Evolutionary conservation across 140 eudicot species (phyloP).

Genomic region (Bidens hawaiensis): DNA sequence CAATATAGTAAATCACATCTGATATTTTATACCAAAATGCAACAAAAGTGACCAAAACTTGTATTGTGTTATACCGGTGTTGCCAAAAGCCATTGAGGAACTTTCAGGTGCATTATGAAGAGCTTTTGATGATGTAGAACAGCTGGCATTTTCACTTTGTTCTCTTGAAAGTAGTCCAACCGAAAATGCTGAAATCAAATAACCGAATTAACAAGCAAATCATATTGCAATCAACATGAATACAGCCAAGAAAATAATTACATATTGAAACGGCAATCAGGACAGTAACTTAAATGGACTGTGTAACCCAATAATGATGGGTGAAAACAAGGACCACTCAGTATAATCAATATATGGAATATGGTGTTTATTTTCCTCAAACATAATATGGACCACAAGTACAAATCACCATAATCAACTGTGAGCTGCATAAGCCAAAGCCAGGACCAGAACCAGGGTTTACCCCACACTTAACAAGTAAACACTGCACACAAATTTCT

Average conservation of each 20-base stretch:
- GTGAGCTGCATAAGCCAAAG: conserved; percentile 15
- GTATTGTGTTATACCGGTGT: conserved; percentile 32
- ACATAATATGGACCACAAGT: conserved; percentile 35
- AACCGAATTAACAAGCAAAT: neutral
- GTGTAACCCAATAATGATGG: conserved; percentile 14
- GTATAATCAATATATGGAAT: neutral
- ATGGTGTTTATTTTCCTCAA: neutral
- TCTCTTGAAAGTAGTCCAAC: conserved; percentile 43
- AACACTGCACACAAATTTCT: conserved; percentile 21
- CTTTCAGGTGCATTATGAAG: conserved; percentile 22
- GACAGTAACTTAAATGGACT: conserved; percentile 25
- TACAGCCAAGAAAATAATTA: conserved; percentile 9
- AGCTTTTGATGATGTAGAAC: conserved; percentile 40
- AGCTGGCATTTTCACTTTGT: conserved; percentile 36
- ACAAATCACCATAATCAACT: conserved; percentile 5
- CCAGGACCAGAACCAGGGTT: conserved; percentile 13
- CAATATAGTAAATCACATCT: conserved; percentile 8
- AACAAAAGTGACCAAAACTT: neutral
- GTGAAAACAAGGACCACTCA: conserved; percentile 24
- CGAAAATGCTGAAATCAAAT: conserved; percentile 59
- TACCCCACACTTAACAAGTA: conserved; percentile 26
- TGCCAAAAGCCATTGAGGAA: conserved; percentile 28
- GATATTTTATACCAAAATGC: conserved; percentile 1
- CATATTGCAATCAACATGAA: conserved; percentile 3
- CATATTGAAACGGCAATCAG: conserved; percentile 2